Evolutionary conservation across 1,284 basidiomycete genomes (phyloP), one percentile per base, ranked within the genome.

Genomic region (Tylopilus orsonianus): DNA sequence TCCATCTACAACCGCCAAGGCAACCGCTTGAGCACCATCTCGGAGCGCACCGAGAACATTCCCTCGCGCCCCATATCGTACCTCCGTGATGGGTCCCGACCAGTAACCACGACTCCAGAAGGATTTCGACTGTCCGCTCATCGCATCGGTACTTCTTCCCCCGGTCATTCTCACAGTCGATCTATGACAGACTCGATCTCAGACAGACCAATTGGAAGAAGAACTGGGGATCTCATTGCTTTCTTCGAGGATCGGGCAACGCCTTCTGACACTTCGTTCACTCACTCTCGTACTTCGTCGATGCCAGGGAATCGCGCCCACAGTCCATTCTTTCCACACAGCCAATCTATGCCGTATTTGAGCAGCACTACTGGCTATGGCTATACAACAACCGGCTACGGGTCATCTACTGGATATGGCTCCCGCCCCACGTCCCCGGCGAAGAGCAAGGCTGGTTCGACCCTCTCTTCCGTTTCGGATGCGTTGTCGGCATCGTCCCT

Each of bases 141-240:
- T 44, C 65, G 55, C 32, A 38, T 46, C 43, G 40, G 41, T 44
- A 47, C 60, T 7, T 55, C 56, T 6, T 67, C 68, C 6, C 64
- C 65, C 7, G 42, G 53, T 16, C 61, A 55, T 41, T 27, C 56
- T 4, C 66, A 69, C 33, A 46, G 34, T 47, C 62, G 66, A 22
- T 58, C 64, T 10, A 44, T 38, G 19, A 57, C 64, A 10, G 67
- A 70, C 34, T 3, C 56, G 33, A 48, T 52, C 4, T 52, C 63
- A 53, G 68, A 67, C 18, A 59, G 69, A 7, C 70, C 77, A 18
- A 72, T 70, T 35, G 80, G 79, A 7, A 78, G 80, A 27, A 78
- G 84, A 14, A 77, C 85, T 0, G 84, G 77, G 13, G 81, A 86
- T 49, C 74, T 90, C 35, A 85, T 87, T 36, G 85, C 87, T 0